Percentiles rank a stretch among this genome's conserved stretches.
Evolutionary conservation across 2,329 filamentous ascomycete species (phyloP).

Genomic region (Tolypocladium pustulatum): DNA sequence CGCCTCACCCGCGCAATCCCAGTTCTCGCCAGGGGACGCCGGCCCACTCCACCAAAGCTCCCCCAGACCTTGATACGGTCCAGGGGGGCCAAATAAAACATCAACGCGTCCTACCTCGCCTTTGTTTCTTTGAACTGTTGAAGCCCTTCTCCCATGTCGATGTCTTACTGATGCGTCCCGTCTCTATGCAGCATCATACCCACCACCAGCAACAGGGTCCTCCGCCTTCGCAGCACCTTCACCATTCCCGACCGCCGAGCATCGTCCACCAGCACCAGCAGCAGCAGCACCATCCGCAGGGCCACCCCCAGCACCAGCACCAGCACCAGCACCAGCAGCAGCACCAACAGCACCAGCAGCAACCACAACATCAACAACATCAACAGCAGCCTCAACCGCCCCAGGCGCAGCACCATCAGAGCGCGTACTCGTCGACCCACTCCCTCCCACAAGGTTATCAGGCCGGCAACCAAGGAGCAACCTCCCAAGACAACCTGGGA

Average conservation of each 20-base stretch:
- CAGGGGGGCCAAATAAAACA: constrained; percentile 39
- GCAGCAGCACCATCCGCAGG: constrained; percentile 24
- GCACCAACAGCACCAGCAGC: constrained; percentile 16
- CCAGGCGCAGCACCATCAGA: constrained; percentile 47
- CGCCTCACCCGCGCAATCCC: constrained; percentile 39
- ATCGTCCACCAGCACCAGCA: constrained; percentile 56
- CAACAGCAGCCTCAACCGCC: constrained; percentile 48
- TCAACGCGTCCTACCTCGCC: constrained; percentile 34
- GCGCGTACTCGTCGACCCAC: constrained; percentile 59
- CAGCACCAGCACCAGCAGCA: constrained; percentile 53
- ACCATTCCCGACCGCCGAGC: constrained; percentile 61
- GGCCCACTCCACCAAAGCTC: constrained; percentile 24
- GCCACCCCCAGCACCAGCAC: constrained; percentile 53
- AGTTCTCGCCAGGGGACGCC: constrained; percentile 30
- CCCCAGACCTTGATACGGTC: constrained; percentile 35
- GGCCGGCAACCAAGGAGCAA: constrained; percentile 50
- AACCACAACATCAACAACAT: constrained; percentile 49
- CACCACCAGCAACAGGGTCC: constrained; percentile 65
- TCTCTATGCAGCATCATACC: constrained; percentile 65
- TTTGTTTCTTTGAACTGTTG: constrained; percentile 25
- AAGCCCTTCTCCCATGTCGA: constrained; percentile 25
- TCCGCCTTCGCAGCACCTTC: constrained; percentile 54
- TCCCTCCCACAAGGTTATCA: constrained; percentile 58
- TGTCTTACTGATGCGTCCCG: constrained; percentile 46
- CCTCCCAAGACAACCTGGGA: constrained; percentile 54